phyloP scores from a whole-genome alignment of 116 monocot species.

The Iris pallida region DNA sequence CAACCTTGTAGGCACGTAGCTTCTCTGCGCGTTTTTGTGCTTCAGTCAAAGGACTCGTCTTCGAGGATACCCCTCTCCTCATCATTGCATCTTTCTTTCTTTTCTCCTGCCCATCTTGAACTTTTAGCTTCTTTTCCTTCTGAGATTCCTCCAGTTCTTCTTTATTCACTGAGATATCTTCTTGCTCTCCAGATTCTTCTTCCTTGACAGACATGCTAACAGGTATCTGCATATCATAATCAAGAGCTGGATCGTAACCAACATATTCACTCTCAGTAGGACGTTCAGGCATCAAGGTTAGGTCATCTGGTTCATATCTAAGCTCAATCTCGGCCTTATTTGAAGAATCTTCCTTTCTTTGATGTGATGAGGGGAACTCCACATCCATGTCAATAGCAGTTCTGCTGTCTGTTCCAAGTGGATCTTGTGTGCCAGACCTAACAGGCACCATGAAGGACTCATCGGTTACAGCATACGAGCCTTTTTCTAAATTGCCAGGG shows the following conservation, averaged over 20 bases:
- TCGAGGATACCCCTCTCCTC: conserved; percentile 38
- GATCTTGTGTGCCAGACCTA: conserved; percentile 47
- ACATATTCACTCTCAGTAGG: conserved; percentile 34
- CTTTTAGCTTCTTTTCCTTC: conserved; percentile 50
- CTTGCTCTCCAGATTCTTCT: conserved; percentile 17
- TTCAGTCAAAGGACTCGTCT: conserved; percentile 50
- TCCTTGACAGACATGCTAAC: conserved; percentile 21
- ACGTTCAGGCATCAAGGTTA: conserved; percentile 73
- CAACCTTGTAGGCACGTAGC: conserved; percentile 75
- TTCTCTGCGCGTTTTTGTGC: conserved; percentile 94
- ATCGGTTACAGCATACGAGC: conserved; percentile 37
- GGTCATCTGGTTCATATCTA: conserved; percentile 67
- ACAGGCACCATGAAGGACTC: conserved; percentile 75
- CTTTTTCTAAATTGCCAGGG: conserved; percentile 27
- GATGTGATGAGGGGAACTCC: conserved; percentile 35
- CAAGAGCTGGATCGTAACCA: conserved; percentile 69
- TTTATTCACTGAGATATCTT: conserved; percentile 23
- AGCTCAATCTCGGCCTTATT: conserved; percentile 26
- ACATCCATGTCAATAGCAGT: conserved; percentile 60
- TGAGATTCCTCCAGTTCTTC: conserved; percentile 32
- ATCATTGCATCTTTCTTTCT: conserved; percentile 46
- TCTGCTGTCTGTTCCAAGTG: conserved; percentile 35
- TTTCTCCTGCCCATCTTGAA: conserved; percentile 37
- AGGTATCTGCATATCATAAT: conserved; percentile 56
- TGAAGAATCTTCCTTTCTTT: conserved; percentile 25